These are phyloP conservation scores for Mortierella sp. DNA, from an alignment of 371 early-diverging fungal species.

Conservation along the genomic window DNA sequence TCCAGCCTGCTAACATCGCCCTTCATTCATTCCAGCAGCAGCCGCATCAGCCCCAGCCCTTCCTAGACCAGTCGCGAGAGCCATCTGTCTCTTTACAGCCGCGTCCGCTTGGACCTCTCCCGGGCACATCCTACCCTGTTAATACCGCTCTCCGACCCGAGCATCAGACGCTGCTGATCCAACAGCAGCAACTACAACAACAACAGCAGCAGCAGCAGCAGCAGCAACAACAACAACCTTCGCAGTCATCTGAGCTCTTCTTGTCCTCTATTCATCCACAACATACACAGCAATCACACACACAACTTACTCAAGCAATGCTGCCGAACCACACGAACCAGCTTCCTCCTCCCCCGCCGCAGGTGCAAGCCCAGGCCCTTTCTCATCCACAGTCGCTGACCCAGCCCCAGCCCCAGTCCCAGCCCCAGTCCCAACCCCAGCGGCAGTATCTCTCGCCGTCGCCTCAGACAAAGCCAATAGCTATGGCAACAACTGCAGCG, in stretches of 20 bases:
- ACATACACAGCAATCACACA: slow-evolving; percentile 21
- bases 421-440: no score
- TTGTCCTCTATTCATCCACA: no score
- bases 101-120: no score
- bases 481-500: no score
- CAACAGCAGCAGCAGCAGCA: slow-evolving; percentile 15
- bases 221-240: slow-evolving; percentile 6
- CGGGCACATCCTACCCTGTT: no score
- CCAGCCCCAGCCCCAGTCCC: no score
- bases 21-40: background rate
- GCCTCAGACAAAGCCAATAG: slow-evolving; percentile 3
- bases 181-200: slow-evolving; percentile 21
- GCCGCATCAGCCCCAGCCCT: background rate
- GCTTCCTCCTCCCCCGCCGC: slow-evolving; percentile 1
- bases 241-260: no score
- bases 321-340: no score
- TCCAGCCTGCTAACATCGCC: slow-evolving; percentile 7
- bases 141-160: no score
- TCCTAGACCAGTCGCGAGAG: no score
- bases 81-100: no score
- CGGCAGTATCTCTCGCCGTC: slow-evolving; percentile 13
- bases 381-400: background rate
- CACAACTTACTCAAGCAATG: slow-evolving; percentile 2
- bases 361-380: no score
- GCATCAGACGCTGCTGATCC: slow-evolving; percentile 18